Conservation (phyloP, 2,329 filamentous ascomycete species). For the Cladophialophora bantiana region DNA sequence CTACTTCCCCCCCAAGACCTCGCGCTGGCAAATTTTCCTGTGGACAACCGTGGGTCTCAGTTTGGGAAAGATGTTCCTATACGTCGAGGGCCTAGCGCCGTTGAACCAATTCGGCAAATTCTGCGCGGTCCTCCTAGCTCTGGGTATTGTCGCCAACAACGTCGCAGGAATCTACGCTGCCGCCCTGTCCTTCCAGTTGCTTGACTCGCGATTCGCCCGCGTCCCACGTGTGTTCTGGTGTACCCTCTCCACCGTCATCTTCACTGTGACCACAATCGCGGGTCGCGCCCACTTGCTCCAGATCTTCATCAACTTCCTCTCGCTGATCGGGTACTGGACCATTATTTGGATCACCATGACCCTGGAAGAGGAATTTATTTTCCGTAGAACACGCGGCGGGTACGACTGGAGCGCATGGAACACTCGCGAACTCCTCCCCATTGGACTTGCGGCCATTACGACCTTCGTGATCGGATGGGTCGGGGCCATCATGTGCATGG, state of each 20-base stretch:
- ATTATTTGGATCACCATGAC: slow-evolving; percentile 71
- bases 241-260: slow-evolving; percentile 66
- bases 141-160: slow-evolving; percentile 71
- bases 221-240: slow-evolving; percentile 73
- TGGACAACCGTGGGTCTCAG: slow-evolving; percentile 65
- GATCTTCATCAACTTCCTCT: slow-evolving; percentile 73
- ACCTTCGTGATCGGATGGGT: slow-evolving; percentile 72
- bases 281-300: slow-evolving; percentile 66
- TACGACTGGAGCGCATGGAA: slow-evolving; percentile 71
- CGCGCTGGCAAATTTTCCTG: slow-evolving; percentile 61
- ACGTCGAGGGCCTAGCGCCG: slow-evolving; percentile 67
- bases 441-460: slow-evolving; percentile 67
- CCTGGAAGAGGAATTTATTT: slow-evolving; percentile 61
- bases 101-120: slow-evolving; percentile 71
- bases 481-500: slow-evolving; percentile 71
- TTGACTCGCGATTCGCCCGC: slow-evolving; percentile 64
- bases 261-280: slow-evolving; percentile 70
- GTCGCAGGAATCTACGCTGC: slow-evolving; percentile 70
- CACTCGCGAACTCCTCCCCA: slow-evolving; percentile 63
- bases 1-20: slow-evolving; percentile 65
- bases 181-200: slow-evolving; percentile 71
- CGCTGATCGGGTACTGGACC: slow-evolving; percentile 75
- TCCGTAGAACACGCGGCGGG: slow-evolving; percentile 61
- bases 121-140: slow-evolving; percentile 69
- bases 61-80: slow-evolving; percentile 67